Evolutionary conservation across 805 yeast species (phyloP).

Genomic region (Kuraishia piskuri): DNA sequence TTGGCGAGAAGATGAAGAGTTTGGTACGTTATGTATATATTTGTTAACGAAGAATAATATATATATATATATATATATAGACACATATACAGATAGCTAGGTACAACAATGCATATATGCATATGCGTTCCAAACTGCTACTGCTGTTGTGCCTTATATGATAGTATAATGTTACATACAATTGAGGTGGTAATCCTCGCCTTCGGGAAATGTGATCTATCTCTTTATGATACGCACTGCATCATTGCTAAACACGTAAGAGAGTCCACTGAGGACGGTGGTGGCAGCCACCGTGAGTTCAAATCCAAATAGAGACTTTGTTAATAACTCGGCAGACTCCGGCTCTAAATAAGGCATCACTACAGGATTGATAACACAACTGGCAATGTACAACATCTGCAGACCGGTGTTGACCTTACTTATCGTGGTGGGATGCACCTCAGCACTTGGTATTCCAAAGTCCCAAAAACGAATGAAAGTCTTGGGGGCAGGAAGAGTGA

Average conservation of each 20-base stretch:
- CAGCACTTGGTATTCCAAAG: slow-evolving; percentile 71
- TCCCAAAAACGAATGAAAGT: slow-evolving; percentile 71
- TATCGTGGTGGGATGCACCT: slow-evolving; percentile 78
- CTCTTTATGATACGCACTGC: slow-evolving; percentile 52
- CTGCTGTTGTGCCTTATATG: neutral
- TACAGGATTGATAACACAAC: slow-evolving; percentile 49
- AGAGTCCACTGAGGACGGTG: slow-evolving; percentile 69
- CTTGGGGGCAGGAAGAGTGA: slow-evolving; percentile 67
- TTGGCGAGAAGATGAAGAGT: neutral
- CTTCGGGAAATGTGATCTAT: neutral
- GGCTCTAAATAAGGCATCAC: slow-evolving; percentile 25
- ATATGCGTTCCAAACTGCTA: neutral
- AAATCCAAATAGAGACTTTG: slow-evolving; percentile 20
- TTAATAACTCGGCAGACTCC: slow-evolving; percentile 15
- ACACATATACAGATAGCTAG: neutral
- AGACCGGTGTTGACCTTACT: slow-evolving; percentile 86
- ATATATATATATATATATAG: neutral
- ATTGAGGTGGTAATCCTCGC: slow-evolving; percentile 13
- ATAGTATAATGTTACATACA: neutral
- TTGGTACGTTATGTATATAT: neutral
- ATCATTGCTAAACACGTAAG: slow-evolving; percentile 61
- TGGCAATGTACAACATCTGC: slow-evolving; percentile 84
- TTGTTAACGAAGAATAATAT: neutral
- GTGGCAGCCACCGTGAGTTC: slow-evolving; percentile 59
- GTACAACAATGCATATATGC: neutral